Base-by-base conservation (phyloP, 148 eudicot species). In the Heliosperma pusillum region DNA sequence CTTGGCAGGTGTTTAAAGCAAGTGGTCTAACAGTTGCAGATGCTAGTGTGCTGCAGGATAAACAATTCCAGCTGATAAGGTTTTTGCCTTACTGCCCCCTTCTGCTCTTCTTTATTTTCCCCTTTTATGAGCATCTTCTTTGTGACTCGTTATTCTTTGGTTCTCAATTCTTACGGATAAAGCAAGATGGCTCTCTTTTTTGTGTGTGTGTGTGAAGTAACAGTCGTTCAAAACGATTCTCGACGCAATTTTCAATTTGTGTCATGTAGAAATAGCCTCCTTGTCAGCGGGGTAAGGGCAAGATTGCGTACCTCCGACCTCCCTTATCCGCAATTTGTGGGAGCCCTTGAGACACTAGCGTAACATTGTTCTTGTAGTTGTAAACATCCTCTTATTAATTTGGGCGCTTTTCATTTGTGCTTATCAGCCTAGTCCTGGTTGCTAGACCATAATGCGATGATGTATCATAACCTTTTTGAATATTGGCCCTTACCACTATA, bases 31-130 rank as follows among this genome's bases (percentile, higher is more conserved):
- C 86, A 22, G 66, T 96, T 77, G 86, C 96, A 19, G 93, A 96
- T 86, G 82, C 83, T 78, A 92, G 69, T 72, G 80, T 92, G 71
- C 68, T 90, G 44, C 82, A 87, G 45, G 99, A 92, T 87, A 92
- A 92, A 83, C 99, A 96, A 75, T 96, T 96, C 78, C 97, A 96
- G 85, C 86, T 96, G 62, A 96, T 94, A 82, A 94, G 98, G 98
- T 93, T 84, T 36, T 58, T 73, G 0, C 19, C 24, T 40, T 70
- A 19, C 16, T 16, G 33, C 21, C 24, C 56, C 19, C 55, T 15
- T 52, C 29, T n/a, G n/a, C 65, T 16, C 50, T 45, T 70, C 65
- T 58, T 53, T 29, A 40, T 29, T 57, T 58, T 6, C 22, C 19
- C 22, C 17, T 40, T 29, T 64, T 69, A 10, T 62, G 10, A 45